Evolutionary conservation across 78 protist genomes (phyloP).

Genomic region (Salpingoeca rosetta): DNA sequence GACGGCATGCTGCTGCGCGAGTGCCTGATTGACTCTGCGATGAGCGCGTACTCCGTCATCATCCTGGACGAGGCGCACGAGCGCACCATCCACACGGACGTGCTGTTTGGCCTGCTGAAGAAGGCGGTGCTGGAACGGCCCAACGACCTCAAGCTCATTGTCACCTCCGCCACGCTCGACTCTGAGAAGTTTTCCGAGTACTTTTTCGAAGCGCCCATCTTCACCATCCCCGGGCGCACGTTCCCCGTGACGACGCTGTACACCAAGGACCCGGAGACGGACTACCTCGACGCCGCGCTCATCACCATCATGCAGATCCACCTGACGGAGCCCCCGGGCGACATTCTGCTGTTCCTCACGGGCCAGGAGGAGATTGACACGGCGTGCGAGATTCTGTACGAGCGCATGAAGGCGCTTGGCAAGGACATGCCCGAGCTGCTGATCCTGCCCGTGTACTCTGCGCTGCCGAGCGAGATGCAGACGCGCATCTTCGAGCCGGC

Average conservation of each 20-base stretch:
- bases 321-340: constrained; percentile 92
- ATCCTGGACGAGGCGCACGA: constrained; percentile 99
- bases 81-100: constrained; percentile 95
- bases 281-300: constrained; percentile 94
- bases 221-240: constrained; percentile 91
- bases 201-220: constrained; percentile 78
- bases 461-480: constrained; percentile 91
- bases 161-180: constrained; percentile 97
- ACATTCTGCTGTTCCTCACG: constrained; percentile 47
- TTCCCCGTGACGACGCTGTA: constrained; percentile 85
- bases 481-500: constrained; percentile 88
- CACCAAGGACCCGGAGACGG: constrained; percentile 85
- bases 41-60: constrained; percentile 56
- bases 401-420: constrained; percentile 86
- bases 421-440: constrained; percentile 72
- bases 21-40: constrained; percentile 77
- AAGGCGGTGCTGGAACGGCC: constrained; percentile 42
- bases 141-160: constrained; percentile 80
- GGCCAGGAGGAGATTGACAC: constrained; percentile 99
- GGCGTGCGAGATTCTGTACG: constrained; percentile 85
- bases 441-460: constrained; percentile 80
- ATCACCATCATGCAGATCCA: constrained; percentile 94
- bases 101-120: constrained; percentile 94
- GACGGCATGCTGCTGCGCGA: constrained; percentile 96
- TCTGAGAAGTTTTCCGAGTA: constrained; percentile 91